Evolutionary conservation across 169 alveolate genomes (phyloP).

Genomic region (Theileria orientalis): DNA sequence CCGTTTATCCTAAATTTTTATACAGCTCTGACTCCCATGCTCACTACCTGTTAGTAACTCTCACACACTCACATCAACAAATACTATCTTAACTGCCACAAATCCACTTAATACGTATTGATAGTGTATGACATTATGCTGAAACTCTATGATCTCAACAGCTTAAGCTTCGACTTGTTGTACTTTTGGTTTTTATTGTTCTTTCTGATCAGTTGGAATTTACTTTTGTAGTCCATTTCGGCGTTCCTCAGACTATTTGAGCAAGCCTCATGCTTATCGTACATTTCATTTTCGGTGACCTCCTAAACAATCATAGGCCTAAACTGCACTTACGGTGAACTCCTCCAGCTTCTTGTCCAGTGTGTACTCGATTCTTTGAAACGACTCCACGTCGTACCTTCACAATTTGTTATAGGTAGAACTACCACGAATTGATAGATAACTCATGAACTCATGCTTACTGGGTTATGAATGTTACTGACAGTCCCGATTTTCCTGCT

Average conservation of each 20-base stretch:
- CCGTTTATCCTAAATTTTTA: no score
- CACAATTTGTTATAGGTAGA: slow-evolving; percentile 9
- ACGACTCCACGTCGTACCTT: slow-evolving; percentile 89
- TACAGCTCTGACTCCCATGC: no score
- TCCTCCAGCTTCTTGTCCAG: slow-evolving; percentile 84
- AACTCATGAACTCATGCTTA: slow-evolving; percentile 11
- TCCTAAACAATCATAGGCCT: neutral
- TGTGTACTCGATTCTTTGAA: slow-evolving; percentile 89
- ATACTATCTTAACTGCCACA: no score
- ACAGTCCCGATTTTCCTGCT: slow-evolving; percentile 96
- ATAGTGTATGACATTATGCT: no score
- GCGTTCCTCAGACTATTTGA: neutral
- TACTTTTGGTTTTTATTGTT: slow-evolving; percentile 1
- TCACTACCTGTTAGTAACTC: no score
- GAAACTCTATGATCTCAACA: slow-evolving; percentile 1
- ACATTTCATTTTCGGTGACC: neutral
- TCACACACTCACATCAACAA: no score
- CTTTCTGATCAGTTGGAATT: slow-evolving; percentile 7
- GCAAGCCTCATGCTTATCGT: slow-evolving; percentile 1
- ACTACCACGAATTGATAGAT: neutral
- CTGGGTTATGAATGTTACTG: slow-evolving; percentile 95
- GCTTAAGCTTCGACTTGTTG: slow-evolving; percentile 9
- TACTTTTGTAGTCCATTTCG: slow-evolving; percentile 12
- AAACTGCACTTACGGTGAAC: slow-evolving; percentile 12
- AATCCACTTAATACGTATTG: no score